Conservation (phyloP, 139 green algal genomes). For the Gonium pectorale region DNA sequence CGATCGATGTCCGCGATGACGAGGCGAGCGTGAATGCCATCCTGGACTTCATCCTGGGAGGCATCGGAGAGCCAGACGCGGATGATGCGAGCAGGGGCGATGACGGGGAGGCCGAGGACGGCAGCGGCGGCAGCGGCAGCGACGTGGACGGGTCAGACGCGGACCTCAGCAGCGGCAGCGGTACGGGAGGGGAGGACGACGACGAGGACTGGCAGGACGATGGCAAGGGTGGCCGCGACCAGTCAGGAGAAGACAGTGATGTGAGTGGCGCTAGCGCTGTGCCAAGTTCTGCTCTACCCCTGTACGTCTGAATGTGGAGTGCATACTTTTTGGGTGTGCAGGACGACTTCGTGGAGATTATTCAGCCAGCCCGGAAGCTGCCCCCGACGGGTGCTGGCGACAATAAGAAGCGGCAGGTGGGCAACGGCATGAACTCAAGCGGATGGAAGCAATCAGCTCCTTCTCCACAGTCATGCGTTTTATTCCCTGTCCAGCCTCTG, state of each 20-base stretch:
- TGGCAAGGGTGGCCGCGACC: too few species aligned
- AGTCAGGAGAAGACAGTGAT: background rate
- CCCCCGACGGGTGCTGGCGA: background rate
- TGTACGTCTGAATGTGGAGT: too few species aligned
- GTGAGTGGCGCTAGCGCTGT: background rate
- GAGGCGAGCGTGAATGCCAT: background rate
- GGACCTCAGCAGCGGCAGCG: background rate
- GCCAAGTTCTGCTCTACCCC: too few species aligned
- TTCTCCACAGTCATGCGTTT: too few species aligned
- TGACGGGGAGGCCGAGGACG: background rate
- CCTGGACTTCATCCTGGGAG: constrained; percentile 14
- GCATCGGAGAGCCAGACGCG: background rate
- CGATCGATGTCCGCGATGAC: background rate
- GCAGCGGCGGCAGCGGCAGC: background rate
- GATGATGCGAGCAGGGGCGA: background rate
- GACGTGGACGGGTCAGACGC: background rate
- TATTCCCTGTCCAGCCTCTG: too few species aligned
- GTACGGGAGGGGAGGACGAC: too few species aligned
- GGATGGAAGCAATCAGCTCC: too few species aligned
- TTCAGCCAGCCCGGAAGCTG: background rate
- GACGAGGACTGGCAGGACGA: too few species aligned
- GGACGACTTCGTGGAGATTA: constrained; percentile 13
- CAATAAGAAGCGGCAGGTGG: background rate
- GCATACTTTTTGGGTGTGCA: too few species aligned
- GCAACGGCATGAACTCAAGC: too few species aligned